A percentile compares a stretch with the other conserved stretches of the same genome.
Conservation (phyloP, 2,329 filamentous ascomycete species). For the Curvularia verruculosa region DNA sequence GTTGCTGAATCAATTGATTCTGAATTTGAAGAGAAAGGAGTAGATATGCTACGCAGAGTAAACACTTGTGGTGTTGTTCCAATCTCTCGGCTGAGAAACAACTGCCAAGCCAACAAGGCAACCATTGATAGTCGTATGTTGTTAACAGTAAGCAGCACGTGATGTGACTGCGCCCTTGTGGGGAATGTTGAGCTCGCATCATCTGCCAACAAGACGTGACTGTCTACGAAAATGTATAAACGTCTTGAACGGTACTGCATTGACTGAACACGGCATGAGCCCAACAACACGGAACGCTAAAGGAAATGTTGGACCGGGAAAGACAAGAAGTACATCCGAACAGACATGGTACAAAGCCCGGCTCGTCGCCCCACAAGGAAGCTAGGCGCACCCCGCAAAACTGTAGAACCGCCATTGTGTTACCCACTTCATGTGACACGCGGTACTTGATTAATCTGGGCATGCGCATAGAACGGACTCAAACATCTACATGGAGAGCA, state of each 20-base stretch:
- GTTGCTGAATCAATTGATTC: neutral
- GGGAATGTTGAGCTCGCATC: neutral
- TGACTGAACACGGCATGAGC: neutral
- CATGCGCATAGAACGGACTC: constrained; percentile 5
- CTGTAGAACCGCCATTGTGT: constrained; percentile 6
- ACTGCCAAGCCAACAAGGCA: constrained; percentile 6
- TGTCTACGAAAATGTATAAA: neutral
- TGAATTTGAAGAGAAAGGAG: neutral
- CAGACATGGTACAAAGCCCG: constrained; percentile 5
- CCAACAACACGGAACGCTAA: neutral
- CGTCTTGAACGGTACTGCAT: neutral
- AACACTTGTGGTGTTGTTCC: neutral
- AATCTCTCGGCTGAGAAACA: neutral
- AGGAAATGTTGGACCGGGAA: neutral
- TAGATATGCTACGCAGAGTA: neutral
- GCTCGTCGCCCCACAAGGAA: constrained; percentile 13
- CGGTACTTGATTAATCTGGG: constrained; percentile 1
- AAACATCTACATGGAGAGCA: constrained; percentile 3
- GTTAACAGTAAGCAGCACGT: neutral
- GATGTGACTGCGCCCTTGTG: neutral
- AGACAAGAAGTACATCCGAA: neutral
- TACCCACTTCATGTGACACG: constrained; percentile 1
- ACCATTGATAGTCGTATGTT: neutral
- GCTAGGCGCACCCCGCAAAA: constrained; percentile 7
- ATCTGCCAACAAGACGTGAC: neutral